Evolutionary conservation across 805 yeast genomes (phyloP).

Genomic region (Suhomyces sp.): DNA sequence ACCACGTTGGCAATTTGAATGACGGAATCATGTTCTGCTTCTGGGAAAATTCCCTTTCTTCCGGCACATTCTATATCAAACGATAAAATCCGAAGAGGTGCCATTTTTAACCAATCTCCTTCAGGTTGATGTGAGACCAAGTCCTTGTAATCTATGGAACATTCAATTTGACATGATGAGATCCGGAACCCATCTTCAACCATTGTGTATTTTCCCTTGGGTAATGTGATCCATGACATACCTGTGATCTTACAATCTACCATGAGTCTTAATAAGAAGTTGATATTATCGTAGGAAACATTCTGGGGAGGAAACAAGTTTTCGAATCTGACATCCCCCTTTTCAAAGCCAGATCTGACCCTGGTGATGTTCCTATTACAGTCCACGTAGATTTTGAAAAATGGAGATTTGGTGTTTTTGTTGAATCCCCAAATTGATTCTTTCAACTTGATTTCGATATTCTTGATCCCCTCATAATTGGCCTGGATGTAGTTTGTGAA

Average conservation of each 20-base stretch:
- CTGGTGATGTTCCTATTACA: conserved; percentile 67
- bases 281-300: conserved; percentile 86
- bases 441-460: conserved; percentile 63
- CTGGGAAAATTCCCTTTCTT: conserved; percentile 94
- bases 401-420: conserved; percentile 75
- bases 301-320: conserved; percentile 59
- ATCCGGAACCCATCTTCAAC: conserved; percentile 42
- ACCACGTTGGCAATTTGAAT: conserved; percentile 97
- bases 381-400: conserved; percentile 67
- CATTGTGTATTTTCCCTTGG: conserved; percentile 63
- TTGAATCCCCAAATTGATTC: conserved; percentile 94
- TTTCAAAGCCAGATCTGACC: conserved; percentile 78
- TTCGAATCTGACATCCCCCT: conserved; percentile 69
- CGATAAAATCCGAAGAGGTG: conserved; percentile 89
- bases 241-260: conserved; percentile 91
- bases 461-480: conserved; percentile 57
- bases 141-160: conserved; percentile 64
- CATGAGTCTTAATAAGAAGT: conserved; percentile 83
- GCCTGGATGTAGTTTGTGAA: conserved; percentile 48
- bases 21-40: conserved; percentile 88
- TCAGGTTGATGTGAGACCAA: conserved; percentile 82
- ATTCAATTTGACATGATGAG: conserved; percentile 86
- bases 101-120: conserved; percentile 90
- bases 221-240: conserved; percentile 96
- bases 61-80: conserved; percentile 99